Evolutionary conservation across 106 monocot genomes (phyloP), one percentile per base, ranked within the genome.

Genomic region (Dendrobium nobile): DNA sequence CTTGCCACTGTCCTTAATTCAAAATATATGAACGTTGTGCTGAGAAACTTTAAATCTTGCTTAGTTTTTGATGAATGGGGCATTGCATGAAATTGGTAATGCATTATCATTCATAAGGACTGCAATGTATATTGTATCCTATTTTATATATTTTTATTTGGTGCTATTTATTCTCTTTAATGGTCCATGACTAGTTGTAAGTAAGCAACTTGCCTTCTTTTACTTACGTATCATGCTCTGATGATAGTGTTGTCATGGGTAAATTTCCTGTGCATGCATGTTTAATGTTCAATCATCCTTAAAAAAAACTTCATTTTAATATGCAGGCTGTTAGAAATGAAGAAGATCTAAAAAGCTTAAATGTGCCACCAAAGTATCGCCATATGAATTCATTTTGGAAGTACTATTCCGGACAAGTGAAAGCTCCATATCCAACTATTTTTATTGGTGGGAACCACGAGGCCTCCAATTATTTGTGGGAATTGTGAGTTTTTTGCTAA

Each of bases 391-490:
- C 95, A 18, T 98, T 98, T 75, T 95, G 95, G 94, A 98, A 98
- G 77, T 98, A 98, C 85, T 98, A 98, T 82, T 92, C 89, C 31
- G 98, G 98, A 47, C 80, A 95, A 84, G 94, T 67, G 41, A 80
- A 78, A 82, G 98, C 98, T 65, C 98, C 94, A 67, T 85, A 86
- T 79, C 92, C 94, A n/a, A 94, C 98, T 4, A 91, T 98, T 79
- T 98, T 92, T 64, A 95, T 98, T 45, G 94, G 98, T 8, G 98
- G 98, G 1, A 95, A 98, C 80, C 98, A 98, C 54, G 98, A 94
- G 80, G 91, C 98, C 40, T 98, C 98, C 64, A 98, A 98, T 88
- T 88, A 98, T 72, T 45, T 98, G 59, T 98, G 94, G 92, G 98
- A 98, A 86, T 44, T 95, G 98, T 98, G 84, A 98, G 90, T 70